A percentile compares a stretch with the other conserved stretches of the same genome.
Evolutionary conservation across 331 rosid genomes (phyloP).

Genomic region (Phaseolus coccineus): DNA sequence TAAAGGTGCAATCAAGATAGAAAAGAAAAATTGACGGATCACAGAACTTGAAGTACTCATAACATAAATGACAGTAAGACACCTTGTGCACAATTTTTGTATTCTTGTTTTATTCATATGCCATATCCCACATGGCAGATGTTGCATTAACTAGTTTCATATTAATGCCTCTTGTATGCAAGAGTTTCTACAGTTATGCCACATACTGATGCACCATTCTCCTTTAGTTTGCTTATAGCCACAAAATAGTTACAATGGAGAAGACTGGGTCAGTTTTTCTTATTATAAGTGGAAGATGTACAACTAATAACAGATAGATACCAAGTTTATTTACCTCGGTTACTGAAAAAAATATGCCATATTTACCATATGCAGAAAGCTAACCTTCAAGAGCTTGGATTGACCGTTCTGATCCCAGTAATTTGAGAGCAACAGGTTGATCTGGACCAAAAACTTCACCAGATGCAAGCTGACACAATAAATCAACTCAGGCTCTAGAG

Average conservation of each 20-base stretch:
- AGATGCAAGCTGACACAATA: constrained; percentile 78
- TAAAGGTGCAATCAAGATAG: background rate
- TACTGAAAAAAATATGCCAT: background rate
- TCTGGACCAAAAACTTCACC: constrained; percentile 95
- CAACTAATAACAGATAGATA: background rate
- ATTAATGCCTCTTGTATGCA: background rate
- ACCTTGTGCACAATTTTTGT: background rate
- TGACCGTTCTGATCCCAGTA: constrained; percentile 93
- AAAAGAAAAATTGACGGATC: background rate
- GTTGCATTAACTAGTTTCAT: background rate
- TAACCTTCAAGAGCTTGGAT: constrained; percentile 95
- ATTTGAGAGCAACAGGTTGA: constrained; percentile 92
- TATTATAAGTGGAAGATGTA: constrained; percentile 19
- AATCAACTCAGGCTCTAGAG: constrained; percentile 33
- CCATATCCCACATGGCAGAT: background rate
- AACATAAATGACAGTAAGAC: background rate
- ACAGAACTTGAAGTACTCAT: background rate
- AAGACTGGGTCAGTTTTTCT: constrained; percentile 18
- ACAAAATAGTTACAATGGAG: constrained; percentile 8
- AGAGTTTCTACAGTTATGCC: background rate
- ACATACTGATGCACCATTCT: background rate
- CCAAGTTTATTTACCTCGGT: background rate
- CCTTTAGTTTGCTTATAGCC: background rate
- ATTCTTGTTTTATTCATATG: background rate
- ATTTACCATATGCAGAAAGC: constrained; percentile 40